phyloP scores from a whole-genome alignment of 1,139 yeast species.

The Diutina siamensis region DNA sequence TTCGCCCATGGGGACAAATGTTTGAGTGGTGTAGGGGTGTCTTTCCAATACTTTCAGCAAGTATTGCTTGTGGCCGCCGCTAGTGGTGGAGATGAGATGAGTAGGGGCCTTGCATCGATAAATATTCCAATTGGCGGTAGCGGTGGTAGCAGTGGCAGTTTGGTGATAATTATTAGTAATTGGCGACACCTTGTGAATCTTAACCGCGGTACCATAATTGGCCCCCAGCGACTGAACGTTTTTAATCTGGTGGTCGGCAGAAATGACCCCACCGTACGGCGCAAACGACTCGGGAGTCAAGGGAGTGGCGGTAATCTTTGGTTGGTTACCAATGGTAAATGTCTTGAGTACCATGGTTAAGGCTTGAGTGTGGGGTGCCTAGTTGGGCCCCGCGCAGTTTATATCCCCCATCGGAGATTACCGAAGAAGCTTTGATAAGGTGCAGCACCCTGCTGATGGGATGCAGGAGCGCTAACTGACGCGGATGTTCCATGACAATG shows the following conservation, averaged over 20 bases:
- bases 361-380: no score
- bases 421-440: no score
- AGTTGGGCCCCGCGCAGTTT: no score
- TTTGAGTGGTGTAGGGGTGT: conserved; percentile 86
- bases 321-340: not conserved
- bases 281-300: conserved; percentile 32
- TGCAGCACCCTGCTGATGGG: no score
- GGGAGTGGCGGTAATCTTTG: conserved; percentile 20
- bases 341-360: no score
- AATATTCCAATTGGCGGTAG: conserved; percentile 67
- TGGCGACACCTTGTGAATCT: conserved; percentile 63
- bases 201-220: conserved; percentile 89
- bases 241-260: conserved; percentile 33
- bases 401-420: not conserved
- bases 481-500: no score
- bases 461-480: no score
- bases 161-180: conserved; percentile 37
- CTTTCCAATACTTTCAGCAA: conserved; percentile 67
- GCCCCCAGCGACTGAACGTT: conserved; percentile 37
- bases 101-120: conserved; percentile 73
- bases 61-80: conserved; percentile 21
- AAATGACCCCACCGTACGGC: conserved; percentile 33
- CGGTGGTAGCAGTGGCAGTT: conserved; percentile 19
- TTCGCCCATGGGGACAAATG: conserved; percentile 83
- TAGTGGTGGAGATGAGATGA: conserved; percentile 32